phyloP scores from a whole-genome alignment of 768 basidiomycete genomes.

The Pholiota conissans region DNA sequence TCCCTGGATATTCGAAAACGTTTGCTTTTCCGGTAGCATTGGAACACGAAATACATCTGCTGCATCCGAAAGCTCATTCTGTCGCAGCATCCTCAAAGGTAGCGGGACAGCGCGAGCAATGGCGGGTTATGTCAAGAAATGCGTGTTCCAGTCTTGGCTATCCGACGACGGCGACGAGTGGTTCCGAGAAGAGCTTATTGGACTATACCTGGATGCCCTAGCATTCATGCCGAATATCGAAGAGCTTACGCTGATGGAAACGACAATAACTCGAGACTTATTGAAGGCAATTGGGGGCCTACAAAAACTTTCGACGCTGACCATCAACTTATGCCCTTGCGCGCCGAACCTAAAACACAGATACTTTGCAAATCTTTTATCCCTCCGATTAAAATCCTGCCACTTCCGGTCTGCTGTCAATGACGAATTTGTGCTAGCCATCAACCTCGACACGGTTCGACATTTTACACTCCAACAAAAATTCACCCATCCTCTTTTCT shows the following conservation, averaged over 20 bases:
- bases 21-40: conserved; percentile 21
- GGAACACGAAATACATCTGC: not conserved
- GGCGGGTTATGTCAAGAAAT: conserved; percentile 9
- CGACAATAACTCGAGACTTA: conserved; percentile 12
- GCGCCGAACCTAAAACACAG: not conserved
- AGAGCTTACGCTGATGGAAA: conserved; percentile 6
- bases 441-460: not conserved
- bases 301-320: conserved; percentile 6
- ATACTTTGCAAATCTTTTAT: not conserved
- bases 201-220: conserved; percentile 16
- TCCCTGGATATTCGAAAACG: conserved; percentile 38
- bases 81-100: conserved; percentile 9
- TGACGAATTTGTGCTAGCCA: not conserved
- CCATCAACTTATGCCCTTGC: not conserved
- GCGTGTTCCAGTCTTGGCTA: conserved; percentile 1
- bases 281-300: conserved; percentile 6
- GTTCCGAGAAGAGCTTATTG: not conserved
- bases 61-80: not conserved
- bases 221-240: conserved; percentile 13
- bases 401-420: not conserved
- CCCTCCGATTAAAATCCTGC: not conserved
- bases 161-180: not conserved
- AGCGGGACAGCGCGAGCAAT: not conserved
- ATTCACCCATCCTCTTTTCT: not conserved
- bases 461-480: not conserved